Evolutionary conservation across 345 rosid genomes (phyloP), one percentile per base, ranked within the genome.

Genomic region (Gossypium arboreum): DNA sequence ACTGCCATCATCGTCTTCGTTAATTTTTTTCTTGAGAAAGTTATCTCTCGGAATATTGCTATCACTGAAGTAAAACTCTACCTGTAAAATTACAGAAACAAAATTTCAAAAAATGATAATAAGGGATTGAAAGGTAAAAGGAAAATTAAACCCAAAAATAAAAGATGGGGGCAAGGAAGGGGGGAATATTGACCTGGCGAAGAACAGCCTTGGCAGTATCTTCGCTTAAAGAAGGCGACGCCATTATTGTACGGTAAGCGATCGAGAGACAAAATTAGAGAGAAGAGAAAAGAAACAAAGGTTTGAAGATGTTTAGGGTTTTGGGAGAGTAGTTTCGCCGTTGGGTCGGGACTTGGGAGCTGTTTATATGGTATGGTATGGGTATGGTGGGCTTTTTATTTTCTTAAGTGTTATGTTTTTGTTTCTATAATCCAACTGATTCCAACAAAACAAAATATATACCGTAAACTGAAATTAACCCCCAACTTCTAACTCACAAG

Each of bases 31-130:
- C 82, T 79, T 88, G 62, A 95, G 84, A 71, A 95, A 93, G 41
- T 78, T 84, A 61, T 95, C 99, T 57, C 94, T 85, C 2, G 97
- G 97, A 17, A 95, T 85, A 79, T 95, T 95, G 80, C 98, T 95
- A 58, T 93, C 98, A 64, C 99, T 87, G 88, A 91, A 95, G 82
- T 95, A 95, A 78, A 90, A 95, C 85, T 91, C 98, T 15, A 95
- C 98, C 98, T 94, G 88, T 27, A 73, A 44, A 47, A 2, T 22
- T 4, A 18, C 6, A 18, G 2, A 41, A 50, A 12, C 24, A 71
- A 73, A 29, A n/a, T 34, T 12, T 22, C 0, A 44, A 44, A 71
- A 50, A 56, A 15, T 51, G 29, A 39, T 9, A 8, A 58, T 1
- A 68, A 70, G 54, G 43, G 18, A 55, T 17, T 34, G 6, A 73